phyloP scores from a whole-genome alignment of 495 filamentous ascomycete species.

The Daldinia bambusicola region DNA sequence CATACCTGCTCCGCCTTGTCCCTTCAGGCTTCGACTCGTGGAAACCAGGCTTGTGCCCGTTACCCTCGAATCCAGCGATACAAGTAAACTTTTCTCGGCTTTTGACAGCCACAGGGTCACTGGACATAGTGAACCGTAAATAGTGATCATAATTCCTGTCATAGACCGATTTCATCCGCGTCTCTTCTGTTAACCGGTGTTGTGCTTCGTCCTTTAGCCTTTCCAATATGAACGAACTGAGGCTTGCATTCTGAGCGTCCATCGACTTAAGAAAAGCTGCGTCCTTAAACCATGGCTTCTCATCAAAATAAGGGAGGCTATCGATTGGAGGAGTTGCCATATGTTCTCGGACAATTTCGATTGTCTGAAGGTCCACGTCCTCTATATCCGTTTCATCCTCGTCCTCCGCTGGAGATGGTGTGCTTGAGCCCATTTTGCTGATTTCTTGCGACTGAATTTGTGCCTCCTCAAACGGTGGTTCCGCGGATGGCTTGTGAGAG shows the following conservation, averaged over 20 bases:
- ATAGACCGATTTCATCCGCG: constrained; percentile 47
- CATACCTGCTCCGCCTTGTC: constrained; percentile 68
- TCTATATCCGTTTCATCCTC: constrained; percentile 70
- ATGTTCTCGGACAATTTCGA: constrained; percentile 56
- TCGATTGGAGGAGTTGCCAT: constrained; percentile 62
- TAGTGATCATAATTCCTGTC: constrained; percentile 58
- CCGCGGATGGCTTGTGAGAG: constrained; percentile 27
- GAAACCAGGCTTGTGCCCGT: constrained; percentile 51
- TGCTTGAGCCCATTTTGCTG: constrained; percentile 45
- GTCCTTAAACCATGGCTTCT: constrained; percentile 58
- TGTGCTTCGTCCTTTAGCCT: constrained; percentile 43
- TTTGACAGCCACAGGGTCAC: constrained; percentile 60
- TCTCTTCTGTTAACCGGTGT: constrained; percentile 44
- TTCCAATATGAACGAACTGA: constrained; percentile 50
- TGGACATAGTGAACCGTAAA: constrained; percentile 61
- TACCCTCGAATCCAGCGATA: constrained; percentile 37
- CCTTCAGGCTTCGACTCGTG: constrained; percentile 68
- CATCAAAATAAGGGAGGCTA: constrained; percentile 55
- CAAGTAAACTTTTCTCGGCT: constrained; percentile 56
- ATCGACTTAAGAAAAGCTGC: constrained; percentile 48
- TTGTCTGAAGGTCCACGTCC: constrained; percentile 65
- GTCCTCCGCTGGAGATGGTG: constrained; percentile 51
- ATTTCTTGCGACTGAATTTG: constrained; percentile 41
- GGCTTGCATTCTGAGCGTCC: constrained; percentile 39
- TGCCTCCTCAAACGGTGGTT: constrained; percentile 38